Evolutionary conservation across 768 basidiomycete genomes (phyloP).

Genomic region (Suillus cothurnatus): DNA sequence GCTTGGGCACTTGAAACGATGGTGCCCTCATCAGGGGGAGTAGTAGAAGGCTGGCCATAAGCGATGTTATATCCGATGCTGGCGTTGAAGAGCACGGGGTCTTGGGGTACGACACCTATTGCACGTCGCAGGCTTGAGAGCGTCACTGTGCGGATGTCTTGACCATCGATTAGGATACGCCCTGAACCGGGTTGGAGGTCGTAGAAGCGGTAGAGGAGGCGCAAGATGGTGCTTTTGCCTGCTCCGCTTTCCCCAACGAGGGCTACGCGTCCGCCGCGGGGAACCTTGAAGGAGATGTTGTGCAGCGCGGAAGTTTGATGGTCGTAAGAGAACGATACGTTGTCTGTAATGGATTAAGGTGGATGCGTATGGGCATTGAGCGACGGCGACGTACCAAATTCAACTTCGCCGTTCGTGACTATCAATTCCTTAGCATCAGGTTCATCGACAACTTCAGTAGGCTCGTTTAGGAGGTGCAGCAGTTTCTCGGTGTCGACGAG

Average conservation of each 20-base stretch:
- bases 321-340: constrained; percentile 89
- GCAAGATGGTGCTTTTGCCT: constrained; percentile 82
- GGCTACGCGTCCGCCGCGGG: constrained; percentile 85
- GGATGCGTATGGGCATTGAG: neutral
- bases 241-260: constrained; percentile 84
- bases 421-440: constrained; percentile 74
- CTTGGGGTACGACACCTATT: constrained; percentile 81
- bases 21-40: constrained; percentile 57
- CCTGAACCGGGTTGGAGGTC: constrained; percentile 81
- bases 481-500: constrained; percentile 85
- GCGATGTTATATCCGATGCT: constrained; percentile 75
- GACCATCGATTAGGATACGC: constrained; percentile 80
- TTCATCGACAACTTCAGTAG: constrained; percentile 82
- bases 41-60: constrained; percentile 54
- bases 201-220: constrained; percentile 92
- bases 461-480: constrained; percentile 77
- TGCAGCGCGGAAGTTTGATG: constrained; percentile 64
- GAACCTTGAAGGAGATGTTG: constrained; percentile 85
- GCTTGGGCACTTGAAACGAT: constrained; percentile 78
- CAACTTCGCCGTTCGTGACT: constrained; percentile 76
- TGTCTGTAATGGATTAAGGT: constrained; percentile 46
- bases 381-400: constrained; percentile 63
- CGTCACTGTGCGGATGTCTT: constrained; percentile 87
- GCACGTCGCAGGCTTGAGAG: constrained; percentile 76
- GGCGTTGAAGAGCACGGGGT: constrained; percentile 67